Conservation (phyloP, 192 early-diverging fungal species). For the Entomortierella lignicola region DNA sequence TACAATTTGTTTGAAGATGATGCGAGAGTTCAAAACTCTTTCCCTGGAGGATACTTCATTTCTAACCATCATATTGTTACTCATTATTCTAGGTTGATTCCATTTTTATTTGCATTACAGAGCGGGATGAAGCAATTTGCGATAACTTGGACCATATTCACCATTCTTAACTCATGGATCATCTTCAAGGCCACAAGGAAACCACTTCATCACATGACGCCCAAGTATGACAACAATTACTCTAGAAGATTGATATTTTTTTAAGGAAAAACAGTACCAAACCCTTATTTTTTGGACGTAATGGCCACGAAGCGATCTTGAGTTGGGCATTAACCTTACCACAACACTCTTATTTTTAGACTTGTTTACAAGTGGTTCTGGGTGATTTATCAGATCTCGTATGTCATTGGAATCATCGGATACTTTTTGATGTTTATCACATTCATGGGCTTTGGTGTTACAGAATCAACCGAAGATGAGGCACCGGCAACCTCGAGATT, state of each 20-base stretch:
- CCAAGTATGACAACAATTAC: constrained; percentile 43
- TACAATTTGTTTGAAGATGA: not conserved
- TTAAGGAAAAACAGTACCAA: not conserved
- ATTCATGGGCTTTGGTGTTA: constrained; percentile 63
- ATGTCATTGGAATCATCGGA: constrained; percentile 65
- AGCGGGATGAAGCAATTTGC: constrained; percentile 30
- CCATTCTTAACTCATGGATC: constrained; percentile 59
- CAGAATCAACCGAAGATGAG: constrained; percentile 26
- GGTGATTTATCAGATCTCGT: constrained; percentile 68
- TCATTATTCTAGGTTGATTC: constrained; percentile 23
- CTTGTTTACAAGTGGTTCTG: constrained; percentile 73
- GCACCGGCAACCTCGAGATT: constrained; percentile 41
- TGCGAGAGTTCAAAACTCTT: not conserved
- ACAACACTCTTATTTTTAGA: too few relatives aligned
- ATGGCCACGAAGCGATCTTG: too few relatives aligned
- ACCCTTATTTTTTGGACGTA: too few relatives aligned
- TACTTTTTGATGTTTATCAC: constrained; percentile 63
- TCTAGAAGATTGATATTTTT: not conserved
- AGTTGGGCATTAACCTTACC: too few relatives aligned
- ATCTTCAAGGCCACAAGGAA: constrained; percentile 65
- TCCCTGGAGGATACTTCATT: too few relatives aligned
- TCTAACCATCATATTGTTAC: not conserved
- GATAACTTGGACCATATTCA: constrained; percentile 26
- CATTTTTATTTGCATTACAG: constrained; percentile 24
- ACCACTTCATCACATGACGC: constrained; percentile 69